Evolutionary conservation across 176 grass and related monocot genomes (phyloP).

Genomic region (Pontederia crassipes): DNA sequence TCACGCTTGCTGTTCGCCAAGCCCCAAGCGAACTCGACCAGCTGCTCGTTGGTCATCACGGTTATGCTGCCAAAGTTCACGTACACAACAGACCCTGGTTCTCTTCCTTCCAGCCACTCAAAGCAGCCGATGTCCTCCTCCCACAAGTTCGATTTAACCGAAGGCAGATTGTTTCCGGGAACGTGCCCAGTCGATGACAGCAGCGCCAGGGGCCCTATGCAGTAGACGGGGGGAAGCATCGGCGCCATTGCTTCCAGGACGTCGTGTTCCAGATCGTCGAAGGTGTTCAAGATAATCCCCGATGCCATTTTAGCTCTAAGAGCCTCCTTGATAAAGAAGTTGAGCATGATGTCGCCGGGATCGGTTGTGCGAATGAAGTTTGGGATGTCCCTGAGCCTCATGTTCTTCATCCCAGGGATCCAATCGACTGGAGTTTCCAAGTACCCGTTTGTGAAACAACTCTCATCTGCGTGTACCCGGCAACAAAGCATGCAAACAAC

Average conservation of each 20-base stretch:
- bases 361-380: neutral
- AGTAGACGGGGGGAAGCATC: neutral
- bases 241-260: neutral
- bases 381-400: neutral
- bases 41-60: neutral
- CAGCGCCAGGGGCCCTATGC: neutral
- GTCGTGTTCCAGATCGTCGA: too few relatives aligned
- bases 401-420: neutral
- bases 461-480: neutral
- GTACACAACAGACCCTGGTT: neutral
- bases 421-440: neutral
- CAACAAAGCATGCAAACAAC: too few relatives aligned
- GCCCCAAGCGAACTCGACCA: neutral
- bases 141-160: too few relatives aligned
- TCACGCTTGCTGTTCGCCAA: neutral
- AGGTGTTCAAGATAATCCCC: neutral
- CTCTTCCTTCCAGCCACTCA: neutral
- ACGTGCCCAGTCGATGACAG: neutral
- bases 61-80: slow-evolving; percentile 14
- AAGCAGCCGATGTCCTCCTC: neutral
- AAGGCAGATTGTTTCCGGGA: too few relatives aligned
- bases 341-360: neutral
- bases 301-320: neutral
- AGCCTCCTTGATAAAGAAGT: neutral
- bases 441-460: neutral